A percentile compares a stretch with the other conserved stretches of the same genome.
Evolutionary conservation across 768 basidiomycete genomes (phyloP).

Genomic region (Favolaschia claudopus): DNA sequence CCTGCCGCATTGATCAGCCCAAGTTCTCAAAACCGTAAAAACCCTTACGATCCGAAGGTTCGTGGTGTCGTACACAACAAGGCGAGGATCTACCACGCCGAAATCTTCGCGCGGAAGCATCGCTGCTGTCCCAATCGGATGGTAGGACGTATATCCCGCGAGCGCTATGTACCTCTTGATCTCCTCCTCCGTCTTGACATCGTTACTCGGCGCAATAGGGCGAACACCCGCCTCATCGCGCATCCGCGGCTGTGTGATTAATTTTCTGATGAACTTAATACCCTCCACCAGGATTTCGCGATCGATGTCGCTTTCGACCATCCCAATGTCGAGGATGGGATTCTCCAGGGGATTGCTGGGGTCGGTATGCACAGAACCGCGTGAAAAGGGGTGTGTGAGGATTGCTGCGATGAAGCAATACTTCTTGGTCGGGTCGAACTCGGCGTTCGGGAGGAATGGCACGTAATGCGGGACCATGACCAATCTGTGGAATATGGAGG

Average conservation of each 20-base stretch:
- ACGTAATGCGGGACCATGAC: conserved; percentile 18
- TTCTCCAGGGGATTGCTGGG: not conserved
- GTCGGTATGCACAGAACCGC: conserved; percentile 13
- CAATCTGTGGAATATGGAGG: not conserved
- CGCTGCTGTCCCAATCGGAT: conserved; percentile 36
- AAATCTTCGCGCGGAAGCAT: conserved; percentile 46
- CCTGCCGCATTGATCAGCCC: not conserved
- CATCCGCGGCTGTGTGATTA: not conserved
- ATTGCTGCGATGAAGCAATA: not conserved
- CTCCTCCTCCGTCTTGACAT: conserved; percentile 36
- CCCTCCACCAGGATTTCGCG: conserved; percentile 11
- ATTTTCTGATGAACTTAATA: conserved; percentile 8
- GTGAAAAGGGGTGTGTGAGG: conserved; percentile 1
- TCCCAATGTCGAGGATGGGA: conserved; percentile 1
- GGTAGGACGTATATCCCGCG: conserved; percentile 3
- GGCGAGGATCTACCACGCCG: conserved; percentile 47
- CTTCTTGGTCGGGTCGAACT: not conserved
- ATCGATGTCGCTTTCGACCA: conserved; percentile 17
- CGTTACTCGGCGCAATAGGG: conserved; percentile 33
- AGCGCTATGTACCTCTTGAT: conserved; percentile 28
- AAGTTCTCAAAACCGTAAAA: not conserved
- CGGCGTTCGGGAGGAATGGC: conserved; percentile 2
- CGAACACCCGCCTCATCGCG: conserved; percentile 29
- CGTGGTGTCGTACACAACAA: conserved; percentile 40
- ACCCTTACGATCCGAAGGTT: conserved; percentile 33